Evolutionary conservation across 2,329 filamentous ascomycete genomes (phyloP).

Genomic region (Coleophoma cylindrospora): DNA sequence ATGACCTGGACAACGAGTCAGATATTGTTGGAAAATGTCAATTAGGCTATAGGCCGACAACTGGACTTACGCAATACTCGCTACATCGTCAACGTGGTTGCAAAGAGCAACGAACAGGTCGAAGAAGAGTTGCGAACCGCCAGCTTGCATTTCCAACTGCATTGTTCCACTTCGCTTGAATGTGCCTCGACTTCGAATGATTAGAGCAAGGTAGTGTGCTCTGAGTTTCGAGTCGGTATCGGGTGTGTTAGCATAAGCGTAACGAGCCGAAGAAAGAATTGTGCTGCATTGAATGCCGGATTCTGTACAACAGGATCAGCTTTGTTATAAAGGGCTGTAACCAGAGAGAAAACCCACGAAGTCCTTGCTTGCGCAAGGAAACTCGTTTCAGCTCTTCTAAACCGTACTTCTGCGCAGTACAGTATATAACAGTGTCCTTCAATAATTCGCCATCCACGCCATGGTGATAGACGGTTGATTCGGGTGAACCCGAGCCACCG

Average conservation of each 20-base stretch:
- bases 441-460: constrained; percentile 63
- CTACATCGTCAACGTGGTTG: constrained; percentile 77
- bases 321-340: constrained; percentile 43
- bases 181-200: constrained; percentile 80
- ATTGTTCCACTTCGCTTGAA: constrained; percentile 94
- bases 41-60: not conserved
- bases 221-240: constrained; percentile 87
- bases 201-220: constrained; percentile 86
- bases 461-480: constrained; percentile 66
- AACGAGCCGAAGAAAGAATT: constrained; percentile 82
- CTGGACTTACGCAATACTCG: constrained; percentile 46
- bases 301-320: constrained; percentile 77
- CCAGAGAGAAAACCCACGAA: constrained; percentile 47
- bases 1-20: constrained; percentile 2
- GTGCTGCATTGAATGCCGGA: constrained; percentile 86
- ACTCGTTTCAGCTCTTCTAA: constrained; percentile 81
- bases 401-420: constrained; percentile 78
- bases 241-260: constrained; percentile 83
- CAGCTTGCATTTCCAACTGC: constrained; percentile 90
- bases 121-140: constrained; percentile 80
- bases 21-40: not conserved
- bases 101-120: constrained; percentile 90
- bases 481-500: constrained; percentile 53
- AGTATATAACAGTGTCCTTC: constrained; percentile 89
- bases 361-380: constrained; percentile 81